phyloP scores from a whole-genome alignment of 768 basidiomycete species.

The Bullera alba region DNA sequence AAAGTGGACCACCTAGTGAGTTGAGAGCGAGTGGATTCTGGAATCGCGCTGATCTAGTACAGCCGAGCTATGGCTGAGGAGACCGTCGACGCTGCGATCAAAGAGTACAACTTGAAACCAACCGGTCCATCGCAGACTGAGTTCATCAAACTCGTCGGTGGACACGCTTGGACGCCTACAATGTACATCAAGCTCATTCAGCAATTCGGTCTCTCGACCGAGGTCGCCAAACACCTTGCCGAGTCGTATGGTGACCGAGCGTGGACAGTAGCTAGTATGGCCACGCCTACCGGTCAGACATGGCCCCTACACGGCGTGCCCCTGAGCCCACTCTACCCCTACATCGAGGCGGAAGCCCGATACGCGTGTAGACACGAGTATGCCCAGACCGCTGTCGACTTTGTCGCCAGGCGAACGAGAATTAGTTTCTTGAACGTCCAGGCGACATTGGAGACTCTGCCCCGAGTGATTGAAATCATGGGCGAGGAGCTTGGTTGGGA shows the following conservation, averaged over 20 bases:
- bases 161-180: slow-evolving; percentile 86
- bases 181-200: slow-evolving; percentile 97
- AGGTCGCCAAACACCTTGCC: slow-evolving; percentile 88
- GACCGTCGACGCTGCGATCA: slow-evolving; percentile 78
- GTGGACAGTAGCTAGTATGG: slow-evolving; percentile 82
- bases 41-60: neutral
- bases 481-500: slow-evolving; percentile 75
- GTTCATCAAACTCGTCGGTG: slow-evolving; percentile 73
- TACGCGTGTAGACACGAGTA: slow-evolving; percentile 87
- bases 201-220: slow-evolving; percentile 79
- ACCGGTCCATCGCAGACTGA: slow-evolving; percentile 69
- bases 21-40: neutral
- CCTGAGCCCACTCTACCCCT: slow-evolving; percentile 67
- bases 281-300: slow-evolving; percentile 61
- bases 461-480: slow-evolving; percentile 87
- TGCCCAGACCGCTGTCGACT: slow-evolving; percentile 83
- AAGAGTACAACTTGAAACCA: slow-evolving; percentile 62
- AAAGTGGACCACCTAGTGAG: slow-evolving; percentile 95
- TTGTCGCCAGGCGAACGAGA: slow-evolving; percentile 86
- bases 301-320: slow-evolving; percentile 85
- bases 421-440: slow-evolving; percentile 87
- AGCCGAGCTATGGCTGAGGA: slow-evolving; percentile 80
- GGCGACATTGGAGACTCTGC: slow-evolving; percentile 74
- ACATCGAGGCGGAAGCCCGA: slow-evolving; percentile 86
- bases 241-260: slow-evolving; percentile 93